phyloP scores from a whole-genome alignment of 1,284 basidiomycete genomes.

The Rhodotorula sp. region DNA sequence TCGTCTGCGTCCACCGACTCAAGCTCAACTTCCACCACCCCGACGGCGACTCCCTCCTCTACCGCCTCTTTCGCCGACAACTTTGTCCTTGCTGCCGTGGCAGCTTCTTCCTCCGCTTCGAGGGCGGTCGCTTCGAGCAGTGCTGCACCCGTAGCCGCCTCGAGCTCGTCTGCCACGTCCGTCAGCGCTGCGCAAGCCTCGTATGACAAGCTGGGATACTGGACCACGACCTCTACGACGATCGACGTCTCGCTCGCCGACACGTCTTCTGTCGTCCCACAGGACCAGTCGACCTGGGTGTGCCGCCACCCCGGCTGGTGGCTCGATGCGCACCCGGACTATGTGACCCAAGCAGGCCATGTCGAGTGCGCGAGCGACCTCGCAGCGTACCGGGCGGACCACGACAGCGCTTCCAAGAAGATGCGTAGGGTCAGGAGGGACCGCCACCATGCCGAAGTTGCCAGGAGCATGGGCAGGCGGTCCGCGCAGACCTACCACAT shows the following conservation, averaged over 20 bases:
- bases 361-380: constrained; percentile 33
- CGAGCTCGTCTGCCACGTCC: constrained; percentile 3
- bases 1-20: neutral
- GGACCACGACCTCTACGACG: constrained; percentile 4
- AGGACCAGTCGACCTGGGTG: constrained; percentile 32
- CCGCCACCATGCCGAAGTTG: constrained; percentile 21
- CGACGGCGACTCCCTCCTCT: constrained; percentile 6
- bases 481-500: constrained; percentile 27
- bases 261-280: constrained; percentile 7
- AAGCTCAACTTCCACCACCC: neutral
- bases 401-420: constrained; percentile 5
- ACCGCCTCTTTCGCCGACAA: neutral
- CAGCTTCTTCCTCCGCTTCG: neutral
- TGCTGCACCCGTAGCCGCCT: neutral
- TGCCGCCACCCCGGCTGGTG: constrained; percentile 36
- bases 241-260: constrained; percentile 23
- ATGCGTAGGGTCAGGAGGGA: constrained; percentile 21
- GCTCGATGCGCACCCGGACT: constrained; percentile 26
- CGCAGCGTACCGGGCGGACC: constrained; percentile 24
- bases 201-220: constrained; percentile 24
- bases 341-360: constrained; percentile 29
- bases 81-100: neutral
- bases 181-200: constrained; percentile 13
- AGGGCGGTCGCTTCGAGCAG: neutral
- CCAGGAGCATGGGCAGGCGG: constrained; percentile 24